These are phyloP conservation scores for Phytomonas sp. DNA, from an alignment of 208 protist genomes.

Conservation along the genomic window DNA sequence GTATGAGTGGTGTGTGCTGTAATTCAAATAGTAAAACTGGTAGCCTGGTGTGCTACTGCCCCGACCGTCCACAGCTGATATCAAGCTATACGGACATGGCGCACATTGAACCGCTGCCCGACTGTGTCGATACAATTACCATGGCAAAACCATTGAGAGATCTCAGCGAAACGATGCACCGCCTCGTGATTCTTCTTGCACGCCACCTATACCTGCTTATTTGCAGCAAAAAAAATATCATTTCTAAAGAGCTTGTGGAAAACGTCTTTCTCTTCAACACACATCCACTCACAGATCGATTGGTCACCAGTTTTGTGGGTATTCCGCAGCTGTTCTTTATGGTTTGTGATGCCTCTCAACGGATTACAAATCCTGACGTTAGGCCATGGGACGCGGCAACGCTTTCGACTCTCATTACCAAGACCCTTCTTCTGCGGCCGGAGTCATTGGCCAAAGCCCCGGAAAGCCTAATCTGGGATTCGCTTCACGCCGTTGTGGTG, in stretches of 20 bases:
- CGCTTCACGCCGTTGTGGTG: conserved; percentile 76
- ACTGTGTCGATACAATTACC: conserved; percentile 50
- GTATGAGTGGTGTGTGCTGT: conserved; percentile 57
- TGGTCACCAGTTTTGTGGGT: conserved; percentile 40
- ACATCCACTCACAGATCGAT: conserved; percentile 59
- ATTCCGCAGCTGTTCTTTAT: conserved; percentile 46
- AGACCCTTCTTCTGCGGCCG: conserved; percentile 51
- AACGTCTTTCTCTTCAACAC: conserved; percentile 58
- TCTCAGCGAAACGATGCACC: conserved; percentile 48
- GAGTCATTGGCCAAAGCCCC: conserved; percentile 34
- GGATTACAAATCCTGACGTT: conserved; percentile 49
- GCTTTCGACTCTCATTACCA: conserved; percentile 46
- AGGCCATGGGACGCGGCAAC: conserved; percentile 73
- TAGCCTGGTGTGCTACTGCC: conserved; percentile 46
- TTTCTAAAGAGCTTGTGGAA: conserved; percentile 42
- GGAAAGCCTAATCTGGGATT: conserved; percentile 70
- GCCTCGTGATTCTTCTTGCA: conserved; percentile 77
- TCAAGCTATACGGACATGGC: conserved; percentile 39
- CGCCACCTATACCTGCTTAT: conserved; percentile 82
- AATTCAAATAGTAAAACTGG: conserved; percentile 39
- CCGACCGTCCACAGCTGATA: conserved; percentile 27
- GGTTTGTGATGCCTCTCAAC: conserved; percentile 42
- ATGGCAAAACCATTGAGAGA: conserved; percentile 37
- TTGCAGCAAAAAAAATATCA: conserved; percentile 33
- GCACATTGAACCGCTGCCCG: conserved; percentile 73